Base-by-base conservation (phyloP, 805 yeast species). In the Henningerozyma blattae region DNA sequence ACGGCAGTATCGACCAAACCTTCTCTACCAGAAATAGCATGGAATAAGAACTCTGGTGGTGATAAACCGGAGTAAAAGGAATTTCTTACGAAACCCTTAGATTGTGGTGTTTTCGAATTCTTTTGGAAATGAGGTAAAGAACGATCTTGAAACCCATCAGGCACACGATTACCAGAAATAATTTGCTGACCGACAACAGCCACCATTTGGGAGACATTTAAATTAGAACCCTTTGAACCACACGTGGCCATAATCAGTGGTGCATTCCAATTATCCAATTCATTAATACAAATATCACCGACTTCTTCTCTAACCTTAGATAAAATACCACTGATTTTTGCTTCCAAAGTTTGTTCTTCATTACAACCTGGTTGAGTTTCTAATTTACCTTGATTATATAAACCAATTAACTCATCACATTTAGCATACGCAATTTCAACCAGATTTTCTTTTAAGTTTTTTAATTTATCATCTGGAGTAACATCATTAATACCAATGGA, bases 111-210 rank as follows among this genome's bases (percentile, higher is more conserved):
- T 57, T 89, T 87, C 44, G 97, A 87, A 59, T 82, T 82, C 61
- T 93, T 91, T 31, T 84, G 76, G 65, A 91, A 91, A 62, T 91
- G 99, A 10, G 99, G 99, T 46, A 91, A 65, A 0, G 98, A 85
- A 61, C 99, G 77, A 62, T 91, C 97, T 60, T 91, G 97, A 70
- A 91, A 91, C n/a, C 99, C 99, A 68, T 91, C 95, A 17, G 98
- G 97, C 41, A 91, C 98, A 72, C 99, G 94, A 56, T 85, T 83
- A 60, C 99, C 99, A 4, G 95, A 78, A 47, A 91, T 91, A 65
- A 91, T 91, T 62, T 91, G 99, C 64, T 91, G 99, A 35, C 98
- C 98, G 19, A 91, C 98, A 55, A 89, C 95, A 0, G 99, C 99
- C 70, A 91, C 97, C 99, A 91, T 91, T 66, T 91, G 99, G 12